Base-by-base conservation (phyloP, 192 early-diverging fungal species). In the Backusella luteola region DNA sequence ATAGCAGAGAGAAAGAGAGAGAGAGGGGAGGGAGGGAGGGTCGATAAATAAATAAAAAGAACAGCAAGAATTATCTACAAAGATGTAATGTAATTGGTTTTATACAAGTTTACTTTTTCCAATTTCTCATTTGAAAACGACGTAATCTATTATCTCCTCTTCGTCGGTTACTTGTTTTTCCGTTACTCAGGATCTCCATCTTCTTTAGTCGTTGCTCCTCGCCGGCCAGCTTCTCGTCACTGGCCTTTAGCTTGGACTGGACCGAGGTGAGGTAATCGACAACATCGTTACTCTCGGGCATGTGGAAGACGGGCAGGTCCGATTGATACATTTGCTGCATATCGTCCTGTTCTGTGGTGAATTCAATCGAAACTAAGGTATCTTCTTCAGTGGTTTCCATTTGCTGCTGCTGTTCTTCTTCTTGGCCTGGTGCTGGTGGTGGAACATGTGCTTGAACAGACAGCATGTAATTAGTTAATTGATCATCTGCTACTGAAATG, bases 221-320 rank as follows among this genome's bases (percentile, higher is more conserved):
- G 17, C 11, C 15, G 1, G 29, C 70, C n/a, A 71, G 6, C 11
- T 34, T 71, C 15, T 12, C 6, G 29, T 71, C 23, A 5, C 42
- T 32, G 11, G 23, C 21, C 15, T 71, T 71, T 29, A 71, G 17
- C 23, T 71, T 71, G 6, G 70, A 32, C 6, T 75, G 23, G 15
- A 75, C 32, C 1, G 26, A 38, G 2, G 66, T 67, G 4, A 75
- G 32, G 14, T 75, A 75, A 34, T 75, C 63, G 8, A 75, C 63
- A 32, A 75, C n/a, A 6, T 75, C 63, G 2, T 3, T 42, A 52
- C 74, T 75, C 7, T 75, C 74, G 19, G 74, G 74, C 74, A 75
- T 75, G 42, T 75, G 38, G 12, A 67, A 67, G 7, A 75, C 42
- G 34, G 74, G 74, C 1, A 75, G 4, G 14, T 42, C 15, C 1